phyloP scores from a whole-genome alignment of 495 filamentous ascomycete species.

The Amorphotheca resinae region DNA sequence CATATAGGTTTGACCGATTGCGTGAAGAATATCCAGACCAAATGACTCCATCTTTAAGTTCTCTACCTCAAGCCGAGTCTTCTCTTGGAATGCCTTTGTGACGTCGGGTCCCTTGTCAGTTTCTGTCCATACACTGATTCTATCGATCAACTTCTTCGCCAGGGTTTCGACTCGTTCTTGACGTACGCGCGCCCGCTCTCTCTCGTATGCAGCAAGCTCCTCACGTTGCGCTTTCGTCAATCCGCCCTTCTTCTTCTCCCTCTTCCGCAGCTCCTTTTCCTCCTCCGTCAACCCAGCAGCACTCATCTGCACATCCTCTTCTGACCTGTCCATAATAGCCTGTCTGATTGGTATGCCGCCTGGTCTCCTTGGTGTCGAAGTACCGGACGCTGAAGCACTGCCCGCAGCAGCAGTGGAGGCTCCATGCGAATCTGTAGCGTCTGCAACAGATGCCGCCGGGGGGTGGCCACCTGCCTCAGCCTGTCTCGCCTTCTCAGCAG shows the following conservation, averaged over 20 bases:
- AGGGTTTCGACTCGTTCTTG: slow-evolving; percentile 82
- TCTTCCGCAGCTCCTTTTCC: slow-evolving; percentile 62
- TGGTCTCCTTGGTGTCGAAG: slow-evolving; percentile 49
- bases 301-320: slow-evolving; percentile 66
- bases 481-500: slow-evolving; percentile 16
- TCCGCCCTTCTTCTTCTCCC: slow-evolving; percentile 77
- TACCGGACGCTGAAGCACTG: slow-evolving; percentile 21
- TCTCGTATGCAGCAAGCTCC: slow-evolving; percentile 76
- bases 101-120: slow-evolving; percentile 82
- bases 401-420: slow-evolving; percentile 3
- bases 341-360: slow-evolving; percentile 58
- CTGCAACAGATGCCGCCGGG: slow-evolving; percentile 9
- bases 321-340: slow-evolving; percentile 77
- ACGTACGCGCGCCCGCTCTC: slow-evolving; percentile 70
- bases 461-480: slow-evolving; percentile 18
- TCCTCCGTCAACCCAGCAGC: slow-evolving; percentile 60
- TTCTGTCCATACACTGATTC: slow-evolving; percentile 93
- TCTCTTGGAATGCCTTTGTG: slow-evolving; percentile 79
- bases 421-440: slow-evolving; percentile 6
- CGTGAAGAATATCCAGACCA: slow-evolving; percentile 91
- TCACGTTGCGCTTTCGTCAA: slow-evolving; percentile 84
- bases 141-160: slow-evolving; percentile 71
- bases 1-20: slow-evolving; percentile 80
- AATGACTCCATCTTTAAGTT: slow-evolving; percentile 99
- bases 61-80: slow-evolving; percentile 90